Evolutionary conservation across 2,329 filamentous ascomycete genomes (phyloP), one percentile per base, ranked within the genome.

Genomic region (Xylaria sp.): DNA sequence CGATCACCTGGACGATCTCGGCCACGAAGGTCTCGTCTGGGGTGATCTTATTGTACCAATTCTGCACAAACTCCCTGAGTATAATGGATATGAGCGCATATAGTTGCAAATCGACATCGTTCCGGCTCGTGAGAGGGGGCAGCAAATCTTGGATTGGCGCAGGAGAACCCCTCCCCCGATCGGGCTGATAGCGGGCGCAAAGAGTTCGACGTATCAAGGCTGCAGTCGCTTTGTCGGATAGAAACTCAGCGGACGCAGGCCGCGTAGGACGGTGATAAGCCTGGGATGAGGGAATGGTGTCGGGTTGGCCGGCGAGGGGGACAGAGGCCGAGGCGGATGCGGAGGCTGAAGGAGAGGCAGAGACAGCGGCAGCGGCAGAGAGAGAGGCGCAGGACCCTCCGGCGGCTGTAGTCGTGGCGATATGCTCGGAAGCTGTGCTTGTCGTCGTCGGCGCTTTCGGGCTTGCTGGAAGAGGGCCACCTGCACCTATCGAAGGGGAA

Each of bases 41-140:
- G 1, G 95, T 97, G 78, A 99, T 96, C 78, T 91, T 95, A 71
- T 85, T 86, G 82, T 99, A 99, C 96, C 96, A 99, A 36, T 89
- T 89, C 78, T 96, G 90, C 42, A 99, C 92, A 77, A 94, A 97
- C 71, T 97, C 94, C 75, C 92, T 90, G 73, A 97, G 85, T 68
- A 98, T 89, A 66, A 98, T 91, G 59, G 96, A 92, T 67, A 99
- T 89, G 67, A 98, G 87, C 31, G 93, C 95, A 77, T 98, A 99
- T 4, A 99, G 86, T 80, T 99, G 92, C 63, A 96, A 82, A 79
- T 99, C 96, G 66, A 98, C 89, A 73, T 96, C 93, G 78, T 97
- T 97, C 58, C 93, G 94, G 82, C 94, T 97, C 55, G 95, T 98
- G 75, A 99, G 84, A 44, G 94, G 94, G 66, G 95, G 96, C 51